Percentiles rank a stretch among this genome's conserved stretches.
These are phyloP conservation scores for Brachypodium distachyon DNA, from an alignment of 202 grass and related monocot genomes.

Conservation along the genomic window DNA sequence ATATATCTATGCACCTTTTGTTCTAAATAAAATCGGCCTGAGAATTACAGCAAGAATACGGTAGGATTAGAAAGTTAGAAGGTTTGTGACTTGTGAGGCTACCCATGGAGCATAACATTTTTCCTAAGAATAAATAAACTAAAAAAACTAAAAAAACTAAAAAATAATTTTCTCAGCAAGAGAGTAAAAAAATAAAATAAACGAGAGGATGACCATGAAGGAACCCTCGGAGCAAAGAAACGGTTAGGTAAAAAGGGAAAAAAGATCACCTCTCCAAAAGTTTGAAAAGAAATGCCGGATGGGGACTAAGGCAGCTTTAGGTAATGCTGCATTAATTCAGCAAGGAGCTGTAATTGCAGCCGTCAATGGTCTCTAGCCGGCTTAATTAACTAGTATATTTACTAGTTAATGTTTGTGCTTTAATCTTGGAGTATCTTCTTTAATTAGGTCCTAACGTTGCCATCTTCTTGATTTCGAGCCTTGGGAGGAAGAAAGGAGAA, in stretches of 20 bases:
- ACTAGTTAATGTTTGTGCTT: background rate
- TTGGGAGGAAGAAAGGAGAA: background rate
- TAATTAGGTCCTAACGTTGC: constrained; percentile 15
- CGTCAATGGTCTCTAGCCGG: too few relatives aligned
- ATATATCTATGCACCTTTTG: background rate
- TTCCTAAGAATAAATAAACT: background rate
- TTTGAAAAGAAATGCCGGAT: background rate
- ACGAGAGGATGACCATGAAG: background rate
- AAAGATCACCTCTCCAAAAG: background rate
- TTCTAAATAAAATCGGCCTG: background rate
- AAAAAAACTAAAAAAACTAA: background rate
- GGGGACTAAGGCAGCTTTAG: background rate
- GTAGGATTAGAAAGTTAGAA: too few relatives aligned
- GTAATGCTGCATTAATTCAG: background rate
- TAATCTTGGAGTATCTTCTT: background rate
- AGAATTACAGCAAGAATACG: too few relatives aligned
- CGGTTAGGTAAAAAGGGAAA: background rate
- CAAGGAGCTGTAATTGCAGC: too few relatives aligned
- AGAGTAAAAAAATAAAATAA: background rate
- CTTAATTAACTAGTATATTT: background rate
- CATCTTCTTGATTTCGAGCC: background rate
- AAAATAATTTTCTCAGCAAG: background rate
- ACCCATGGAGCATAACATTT: too few relatives aligned
- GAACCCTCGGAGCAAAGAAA: background rate
- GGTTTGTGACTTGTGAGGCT: too few relatives aligned